Percentiles rank a stretch among this genome's conserved stretches.
Evolutionary conservation across 495 filamentous ascomycete species (phyloP).

Genomic region (Podospora anserina): DNA sequence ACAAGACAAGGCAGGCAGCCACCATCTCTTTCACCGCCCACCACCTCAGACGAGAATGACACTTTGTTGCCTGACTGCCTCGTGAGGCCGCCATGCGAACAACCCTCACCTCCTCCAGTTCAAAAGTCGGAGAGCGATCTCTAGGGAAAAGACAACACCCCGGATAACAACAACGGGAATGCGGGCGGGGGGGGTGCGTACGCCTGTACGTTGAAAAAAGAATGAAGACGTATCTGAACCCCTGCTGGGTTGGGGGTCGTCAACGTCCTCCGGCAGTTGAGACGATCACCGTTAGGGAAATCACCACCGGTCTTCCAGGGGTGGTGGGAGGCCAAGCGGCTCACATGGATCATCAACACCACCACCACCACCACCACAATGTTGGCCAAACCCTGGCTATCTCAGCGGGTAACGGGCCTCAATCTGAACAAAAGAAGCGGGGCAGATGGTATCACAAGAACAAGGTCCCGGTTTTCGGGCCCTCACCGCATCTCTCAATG

Average conservation of each 20-base stretch:
- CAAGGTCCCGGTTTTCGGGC: slow-evolving; percentile 4
- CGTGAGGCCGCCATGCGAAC: not conserved
- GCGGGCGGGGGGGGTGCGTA: not conserved
- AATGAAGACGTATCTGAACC: not conserved
- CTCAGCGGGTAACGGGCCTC: not conserved
- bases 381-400: not conserved
- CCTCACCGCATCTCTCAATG: slow-evolving; percentile 4
- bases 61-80: not conserved
- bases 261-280: not conserved
- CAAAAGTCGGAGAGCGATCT: not conserved
- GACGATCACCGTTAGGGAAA: not conserved
- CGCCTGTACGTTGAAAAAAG: not conserved
- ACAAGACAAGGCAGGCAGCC: not conserved
- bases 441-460: not conserved
- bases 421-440: not conserved
- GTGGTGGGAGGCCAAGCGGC: not conserved
- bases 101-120: not conserved
- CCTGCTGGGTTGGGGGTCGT: not conserved
- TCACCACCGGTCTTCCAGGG: not conserved
- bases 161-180: not conserved
- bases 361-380: not conserved
- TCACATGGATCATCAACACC: not conserved
- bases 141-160: not conserved
- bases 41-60: not conserved
- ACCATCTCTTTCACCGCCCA: not conserved